Evolutionary conservation across 1,139 yeast species (phyloP), one percentile per base, ranked within the genome.

Genomic region (Pichia sp.): DNA sequence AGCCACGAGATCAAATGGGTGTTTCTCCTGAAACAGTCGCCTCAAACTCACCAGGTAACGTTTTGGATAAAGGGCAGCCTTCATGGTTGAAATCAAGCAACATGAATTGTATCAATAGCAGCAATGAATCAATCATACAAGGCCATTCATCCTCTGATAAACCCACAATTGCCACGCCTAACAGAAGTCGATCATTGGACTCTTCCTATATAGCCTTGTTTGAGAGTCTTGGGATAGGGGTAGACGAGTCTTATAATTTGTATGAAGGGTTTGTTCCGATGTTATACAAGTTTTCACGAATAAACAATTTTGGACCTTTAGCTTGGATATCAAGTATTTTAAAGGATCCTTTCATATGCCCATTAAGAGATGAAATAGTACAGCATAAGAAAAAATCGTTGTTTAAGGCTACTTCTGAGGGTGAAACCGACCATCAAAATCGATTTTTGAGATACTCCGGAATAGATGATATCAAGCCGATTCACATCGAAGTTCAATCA

Each of bases 231-330:
- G 30, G 47, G 2, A 51, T 65, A 31, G 42, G 54, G 11, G 51
- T 58, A 1, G 51, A 59, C 34, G 69, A 64, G 26, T 43, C 31
- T 0, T 72, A 78, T 47, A 73, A 76, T 57, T 75, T 79, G 54
- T 77, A 70, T 62, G 76, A 72, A 36, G 75, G 75, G 6, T 76
- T 74, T 57, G 65, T 75, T 8, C 71, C 82, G 0, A 67, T 78
- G 36, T 72, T 74, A 56, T 64, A 71, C 7, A 70, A 73, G 45
- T 74, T 70, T 50, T 68, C 72, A 4, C 64, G 77, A 46, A 65
- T 77, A 52, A 67, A 75, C 36, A 76, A 75, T 54, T 75, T 74
- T 63, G 83, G 83, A 0, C 82, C 82, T 0, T 72, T 78, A 53
- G 66, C 81, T 0, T 77, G 81, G 80, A 64, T 76, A 2, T 72